Evolutionary conservation across 345 rosid genomes (phyloP).

Genomic region (Salix suchowensis): DNA sequence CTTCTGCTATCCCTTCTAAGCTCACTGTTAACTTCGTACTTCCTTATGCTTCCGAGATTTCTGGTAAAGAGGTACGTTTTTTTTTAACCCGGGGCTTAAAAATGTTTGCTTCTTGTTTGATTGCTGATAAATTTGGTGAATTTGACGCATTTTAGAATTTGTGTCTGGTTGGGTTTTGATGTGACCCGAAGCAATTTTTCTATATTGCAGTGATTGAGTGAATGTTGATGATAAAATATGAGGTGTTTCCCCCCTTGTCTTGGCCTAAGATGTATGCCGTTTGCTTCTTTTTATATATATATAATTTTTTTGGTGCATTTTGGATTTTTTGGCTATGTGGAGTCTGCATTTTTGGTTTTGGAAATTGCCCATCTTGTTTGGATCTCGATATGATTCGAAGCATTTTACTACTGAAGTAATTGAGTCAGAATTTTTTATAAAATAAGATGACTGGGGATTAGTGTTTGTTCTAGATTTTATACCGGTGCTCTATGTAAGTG

Average conservation of each 20-base stretch:
- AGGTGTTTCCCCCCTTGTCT: too few relatives aligned
- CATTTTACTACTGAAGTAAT: not conserved
- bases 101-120: too few relatives aligned
- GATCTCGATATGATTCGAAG: not conserved
- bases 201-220: too few relatives aligned
- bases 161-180: too few relatives aligned
- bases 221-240: too few relatives aligned
- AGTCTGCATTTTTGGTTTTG: not conserved
- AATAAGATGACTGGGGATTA: too few relatives aligned
- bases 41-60: slow-evolving; percentile 41
- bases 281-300: not conserved
- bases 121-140: too few relatives aligned
- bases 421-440: too few relatives aligned
- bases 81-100: not conserved
- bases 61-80: slow-evolving; percentile 35
- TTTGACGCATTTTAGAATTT: too few relatives aligned
- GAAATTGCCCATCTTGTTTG: not conserved
- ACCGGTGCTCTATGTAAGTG: too few relatives aligned
- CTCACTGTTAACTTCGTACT: slow-evolving; percentile 51
- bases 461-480: too few relatives aligned
- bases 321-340: not conserved
- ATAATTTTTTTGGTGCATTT: not conserved
- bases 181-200: too few relatives aligned
- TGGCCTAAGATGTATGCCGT: not conserved
- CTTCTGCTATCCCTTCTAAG: slow-evolving; percentile 45